Evolutionary conservation across 23 red algal species (phyloP), one percentile per base, ranked within the genome.

Genomic region (Pyropia yezoensis): DNA sequence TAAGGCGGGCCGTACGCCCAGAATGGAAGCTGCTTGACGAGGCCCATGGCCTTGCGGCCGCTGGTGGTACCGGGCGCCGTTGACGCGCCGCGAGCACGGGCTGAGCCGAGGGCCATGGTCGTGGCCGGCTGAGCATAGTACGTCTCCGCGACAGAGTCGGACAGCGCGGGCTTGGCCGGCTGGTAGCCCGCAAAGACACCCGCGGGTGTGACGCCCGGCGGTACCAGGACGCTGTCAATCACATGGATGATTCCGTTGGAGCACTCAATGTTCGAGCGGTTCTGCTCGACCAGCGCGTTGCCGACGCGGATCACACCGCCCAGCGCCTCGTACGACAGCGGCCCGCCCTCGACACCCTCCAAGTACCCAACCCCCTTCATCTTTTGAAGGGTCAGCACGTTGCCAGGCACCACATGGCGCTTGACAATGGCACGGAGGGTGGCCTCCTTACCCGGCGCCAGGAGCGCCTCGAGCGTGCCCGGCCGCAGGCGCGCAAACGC

Each of bases 1-100:
- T 67, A 86, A 14, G 81, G 81, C 24, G 81, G 81, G 0, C 81
- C 81, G 54, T 86, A 86, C 81, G 67, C 66, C 81, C 81, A 86
- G n/a, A 77, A 76, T 0, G 70, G 81, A 13, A 51, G 16, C 33
- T 86, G 81, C 28, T 52, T 68, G 17, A 86, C 59, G 13, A 86
- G 57, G 8, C 71, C 71, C 81, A 86, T 86, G 2, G 81, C 81
- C 30, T 71, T 69, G 33, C 81, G 65, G 20, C 81, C 81, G 39
- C 81, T 70, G n/a, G 54, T 16, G 3, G 81, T 77, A 3, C 47
- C 19, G 3, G 81, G 61, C 23, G 13, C 49, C 39, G 4, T 47
- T 2, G 66, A 24, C 4, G 81, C 81, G 6, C 59, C 81, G 18
- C 18, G 18, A 12, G 57, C 67, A 49, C 66, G 66, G 13, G 2